Evolutionary conservation across 1,284 basidiomycete genomes (phyloP).

Genomic region (Meira nashicola): DNA sequence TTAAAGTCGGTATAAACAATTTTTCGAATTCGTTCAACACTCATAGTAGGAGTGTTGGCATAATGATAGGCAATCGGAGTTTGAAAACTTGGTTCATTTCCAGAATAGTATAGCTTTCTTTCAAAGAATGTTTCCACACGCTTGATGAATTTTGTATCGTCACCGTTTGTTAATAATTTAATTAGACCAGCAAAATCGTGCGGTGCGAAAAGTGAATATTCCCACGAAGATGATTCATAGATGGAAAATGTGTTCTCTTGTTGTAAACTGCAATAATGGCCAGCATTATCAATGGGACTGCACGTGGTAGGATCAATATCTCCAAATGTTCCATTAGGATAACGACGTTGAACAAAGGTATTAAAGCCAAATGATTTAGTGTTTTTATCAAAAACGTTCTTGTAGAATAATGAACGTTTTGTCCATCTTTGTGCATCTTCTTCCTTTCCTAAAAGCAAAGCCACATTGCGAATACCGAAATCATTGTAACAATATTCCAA

Average conservation of each 20-base stretch:
- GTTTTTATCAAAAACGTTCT: slow-evolving; percentile 32
- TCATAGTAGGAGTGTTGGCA: slow-evolving; percentile 22
- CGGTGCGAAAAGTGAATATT: slow-evolving; percentile 40
- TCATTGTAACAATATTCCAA: slow-evolving; percentile 55
- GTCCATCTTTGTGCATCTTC: slow-evolving; percentile 12
- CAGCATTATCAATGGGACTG: slow-evolving; percentile 29
- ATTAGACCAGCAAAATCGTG: slow-evolving; percentile 40
- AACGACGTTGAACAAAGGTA: slow-evolving; percentile 34
- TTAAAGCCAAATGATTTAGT: slow-evolving; percentile 27
- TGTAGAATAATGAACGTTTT: slow-evolving; percentile 30
- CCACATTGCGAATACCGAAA: slow-evolving; percentile 54
- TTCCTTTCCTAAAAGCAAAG: slow-evolving; percentile 22
- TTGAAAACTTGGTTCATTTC: slow-evolving; percentile 44
- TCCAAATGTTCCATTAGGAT: slow-evolving; percentile 31
- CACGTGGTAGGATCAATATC: slow-evolving; percentile 32
- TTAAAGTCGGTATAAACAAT: slow-evolving; percentile 35
- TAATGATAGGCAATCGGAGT: slow-evolving; percentile 30
- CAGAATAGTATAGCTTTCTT: slow-evolving; percentile 30
- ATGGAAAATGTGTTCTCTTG: slow-evolving; percentile 34
- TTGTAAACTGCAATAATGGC: slow-evolving; percentile 29
- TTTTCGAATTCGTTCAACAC: slow-evolving; percentile 27
- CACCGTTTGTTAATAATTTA: slow-evolving; percentile 25
- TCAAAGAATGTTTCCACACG: slow-evolving; percentile 40
- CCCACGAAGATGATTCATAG: slow-evolving; percentile 38
- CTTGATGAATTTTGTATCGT: slow-evolving; percentile 26